Evolutionary conservation across 495 filamentous ascomycete species (phyloP).

Genomic region (Aspergillus olivimuriae): DNA sequence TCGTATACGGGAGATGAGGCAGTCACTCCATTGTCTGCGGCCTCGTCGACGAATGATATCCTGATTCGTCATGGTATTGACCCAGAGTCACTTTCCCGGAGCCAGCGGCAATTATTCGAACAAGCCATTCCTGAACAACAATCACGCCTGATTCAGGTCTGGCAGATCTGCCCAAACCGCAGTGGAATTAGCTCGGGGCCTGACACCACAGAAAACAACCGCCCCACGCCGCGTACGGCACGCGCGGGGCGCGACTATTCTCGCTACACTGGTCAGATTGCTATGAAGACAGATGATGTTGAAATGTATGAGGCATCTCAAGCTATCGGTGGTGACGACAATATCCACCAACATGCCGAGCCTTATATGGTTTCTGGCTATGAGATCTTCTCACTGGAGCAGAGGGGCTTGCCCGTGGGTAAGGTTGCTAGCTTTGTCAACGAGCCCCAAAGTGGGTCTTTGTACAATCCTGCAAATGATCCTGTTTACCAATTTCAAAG

Average conservation of each 20-base stretch:
- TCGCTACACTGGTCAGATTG: no score
- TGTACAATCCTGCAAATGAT: slow-evolving; percentile 52
- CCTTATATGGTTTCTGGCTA: slow-evolving; percentile 70
- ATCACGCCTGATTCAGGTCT: slow-evolving; percentile 57
- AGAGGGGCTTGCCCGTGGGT: slow-evolving; percentile 38
- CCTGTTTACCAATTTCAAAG: slow-evolving; percentile 48
- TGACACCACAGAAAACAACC: slow-evolving; percentile 4
- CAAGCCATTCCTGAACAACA: slow-evolving; percentile 51
- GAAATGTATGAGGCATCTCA: slow-evolving; percentile 41
- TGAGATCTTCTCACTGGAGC: slow-evolving; percentile 46
- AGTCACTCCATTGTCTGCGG: background rate
- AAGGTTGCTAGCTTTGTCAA: slow-evolving; percentile 7
- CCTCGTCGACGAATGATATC: slow-evolving; percentile 16
- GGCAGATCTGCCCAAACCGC: slow-evolving; percentile 58
- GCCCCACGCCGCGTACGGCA: no score
- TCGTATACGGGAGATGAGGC: no score
- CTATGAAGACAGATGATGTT: no score
- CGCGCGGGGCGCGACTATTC: no score
- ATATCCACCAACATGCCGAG: slow-evolving; percentile 41
- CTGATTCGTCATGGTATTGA: slow-evolving; percentile 49
- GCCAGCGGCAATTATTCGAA: slow-evolving; percentile 57
- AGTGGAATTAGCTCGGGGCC: no score
- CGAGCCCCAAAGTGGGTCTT: slow-evolving; percentile 33
- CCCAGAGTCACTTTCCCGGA: slow-evolving; percentile 43
- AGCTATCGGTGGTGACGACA: slow-evolving; percentile 19